Evolutionary conservation across 441 rosid species (phyloP).

Genomic region (Pelargonium myrrhifolium): DNA sequence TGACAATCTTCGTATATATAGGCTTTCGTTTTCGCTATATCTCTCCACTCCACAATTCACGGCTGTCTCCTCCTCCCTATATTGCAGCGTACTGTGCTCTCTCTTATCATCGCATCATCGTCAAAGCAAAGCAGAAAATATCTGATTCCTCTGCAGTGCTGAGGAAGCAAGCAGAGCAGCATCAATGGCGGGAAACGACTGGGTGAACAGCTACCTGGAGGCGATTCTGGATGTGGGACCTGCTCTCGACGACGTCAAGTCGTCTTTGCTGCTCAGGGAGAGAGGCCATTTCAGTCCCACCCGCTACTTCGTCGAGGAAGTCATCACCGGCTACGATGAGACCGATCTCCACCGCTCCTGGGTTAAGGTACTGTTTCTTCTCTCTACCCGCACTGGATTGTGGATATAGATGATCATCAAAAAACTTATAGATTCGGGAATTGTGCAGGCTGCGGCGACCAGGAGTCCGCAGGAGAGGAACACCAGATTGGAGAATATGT

Average conservation of each 20-base stretch:
- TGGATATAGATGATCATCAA: too few species aligned
- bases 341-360: constrained; percentile 96
- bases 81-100: too few species aligned
- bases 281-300: constrained; percentile 96
- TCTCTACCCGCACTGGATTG: too few species aligned
- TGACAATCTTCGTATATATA: too few species aligned
- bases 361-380: constrained; percentile 37
- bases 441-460: constrained; percentile 59
- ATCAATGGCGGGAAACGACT: constrained; percentile 93
- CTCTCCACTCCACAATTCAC: too few species aligned
- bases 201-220: constrained; percentile 94
- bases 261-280: constrained; percentile 82
- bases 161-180: not conserved
- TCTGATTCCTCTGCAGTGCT: too few species aligned
- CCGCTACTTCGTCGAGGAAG: constrained; percentile 95
- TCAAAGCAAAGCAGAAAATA: too few species aligned
- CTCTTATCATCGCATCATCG: too few species aligned
- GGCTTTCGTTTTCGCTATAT: too few species aligned
- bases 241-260: constrained; percentile 63
- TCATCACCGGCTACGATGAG: constrained; percentile 93
- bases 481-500: constrained; percentile 85
- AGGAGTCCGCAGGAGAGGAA: constrained; percentile 89
- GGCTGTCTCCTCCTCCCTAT: too few species aligned
- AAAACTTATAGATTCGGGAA: too few species aligned
- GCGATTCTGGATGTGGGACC: constrained; percentile 97